phyloP scores from a whole-genome alignment of 805 yeast genomes.

The Metschnikowia koreensis region DNA sequence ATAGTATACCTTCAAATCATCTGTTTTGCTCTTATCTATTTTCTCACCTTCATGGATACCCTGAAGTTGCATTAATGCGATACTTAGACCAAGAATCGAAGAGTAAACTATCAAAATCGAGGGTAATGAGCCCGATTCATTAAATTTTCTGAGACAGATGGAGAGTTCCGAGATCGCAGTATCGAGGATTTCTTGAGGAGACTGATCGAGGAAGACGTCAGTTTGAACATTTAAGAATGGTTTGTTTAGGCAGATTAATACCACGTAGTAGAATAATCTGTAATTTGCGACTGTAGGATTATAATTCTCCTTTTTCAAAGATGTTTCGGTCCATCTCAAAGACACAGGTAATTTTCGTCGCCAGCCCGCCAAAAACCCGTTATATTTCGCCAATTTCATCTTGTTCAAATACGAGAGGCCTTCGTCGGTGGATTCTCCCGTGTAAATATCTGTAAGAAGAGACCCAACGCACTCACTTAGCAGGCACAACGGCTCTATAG shows the following conservation, averaged over 20 bases:
- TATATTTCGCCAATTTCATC: conserved; percentile 12
- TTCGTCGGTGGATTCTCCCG: conserved; percentile 16
- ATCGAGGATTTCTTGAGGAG: conserved; percentile 11
- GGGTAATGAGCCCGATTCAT: conserved; percentile 10
- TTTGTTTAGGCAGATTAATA: conserved; percentile 17
- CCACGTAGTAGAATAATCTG: conserved; percentile 18
- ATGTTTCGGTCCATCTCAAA: conserved; percentile 14
- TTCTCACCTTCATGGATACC: not conserved
- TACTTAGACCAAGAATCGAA: conserved; percentile 17
- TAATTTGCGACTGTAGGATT: conserved; percentile 19
- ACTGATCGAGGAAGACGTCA: conserved; percentile 8
- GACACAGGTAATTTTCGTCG: conserved; percentile 13
- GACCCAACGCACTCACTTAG: conserved; percentile 20
- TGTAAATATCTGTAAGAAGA: conserved; percentile 17
- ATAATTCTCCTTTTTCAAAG: conserved; percentile 11
- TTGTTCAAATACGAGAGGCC: conserved; percentile 11
- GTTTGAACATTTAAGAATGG: conserved; percentile 14
- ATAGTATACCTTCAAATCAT: conserved; percentile 12
- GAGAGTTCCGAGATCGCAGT: conserved; percentile 17
- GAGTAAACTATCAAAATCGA: conserved; percentile 17
- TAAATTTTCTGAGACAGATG: conserved; percentile 12
- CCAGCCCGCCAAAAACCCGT: conserved; percentile 14
- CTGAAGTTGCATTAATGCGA: conserved; percentile 10
- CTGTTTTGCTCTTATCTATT: conserved; percentile 1
- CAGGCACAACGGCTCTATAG: conserved; percentile 17